Conservation (phyloP, 176 grass and related monocot genomes). For the Aegilops bicornis region DNA sequence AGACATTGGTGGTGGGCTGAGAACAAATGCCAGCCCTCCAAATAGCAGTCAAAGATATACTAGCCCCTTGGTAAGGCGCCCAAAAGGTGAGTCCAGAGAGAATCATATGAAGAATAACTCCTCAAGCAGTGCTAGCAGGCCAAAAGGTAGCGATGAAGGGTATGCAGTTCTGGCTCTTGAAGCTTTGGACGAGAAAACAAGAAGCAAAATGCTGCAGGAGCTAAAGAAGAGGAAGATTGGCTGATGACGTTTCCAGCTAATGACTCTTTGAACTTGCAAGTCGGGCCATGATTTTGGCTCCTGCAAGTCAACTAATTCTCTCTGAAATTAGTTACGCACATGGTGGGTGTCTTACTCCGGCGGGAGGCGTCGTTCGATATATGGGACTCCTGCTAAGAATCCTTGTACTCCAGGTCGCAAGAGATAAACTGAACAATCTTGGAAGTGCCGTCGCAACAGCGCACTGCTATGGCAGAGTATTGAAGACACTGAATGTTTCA, state of each 20-base stretch:
- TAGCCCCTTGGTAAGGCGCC: background rate
- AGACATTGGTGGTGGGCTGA: background rate
- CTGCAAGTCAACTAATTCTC: slow-evolving; percentile 10
- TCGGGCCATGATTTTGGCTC: background rate
- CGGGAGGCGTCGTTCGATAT: background rate
- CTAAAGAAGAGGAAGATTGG: slow-evolving; percentile 41
- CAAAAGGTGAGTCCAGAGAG: slow-evolving; percentile 16
- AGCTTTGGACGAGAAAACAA: slow-evolving; percentile 13
- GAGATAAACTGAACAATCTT: background rate
- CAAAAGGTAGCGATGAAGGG: background rate
- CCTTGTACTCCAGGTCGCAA: background rate
- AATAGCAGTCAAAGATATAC: background rate
- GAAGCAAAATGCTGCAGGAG: slow-evolving; percentile 27
- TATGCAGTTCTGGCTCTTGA: slow-evolving; percentile 9
- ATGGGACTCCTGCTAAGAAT: background rate
- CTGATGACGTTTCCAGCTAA: slow-evolving; percentile 22
- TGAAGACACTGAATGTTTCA: background rate
- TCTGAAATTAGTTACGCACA: background rate
- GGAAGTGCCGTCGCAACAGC: background rate
- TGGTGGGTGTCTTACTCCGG: background rate
- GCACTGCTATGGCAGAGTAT: background rate
- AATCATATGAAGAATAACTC: background rate
- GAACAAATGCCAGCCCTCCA: background rate
- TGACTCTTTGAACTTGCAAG: background rate
- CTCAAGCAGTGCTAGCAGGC: background rate